Evolutionary conservation across 1,284 basidiomycete genomes (phyloP).

Genomic region (Naganishia liquefaciens): DNA sequence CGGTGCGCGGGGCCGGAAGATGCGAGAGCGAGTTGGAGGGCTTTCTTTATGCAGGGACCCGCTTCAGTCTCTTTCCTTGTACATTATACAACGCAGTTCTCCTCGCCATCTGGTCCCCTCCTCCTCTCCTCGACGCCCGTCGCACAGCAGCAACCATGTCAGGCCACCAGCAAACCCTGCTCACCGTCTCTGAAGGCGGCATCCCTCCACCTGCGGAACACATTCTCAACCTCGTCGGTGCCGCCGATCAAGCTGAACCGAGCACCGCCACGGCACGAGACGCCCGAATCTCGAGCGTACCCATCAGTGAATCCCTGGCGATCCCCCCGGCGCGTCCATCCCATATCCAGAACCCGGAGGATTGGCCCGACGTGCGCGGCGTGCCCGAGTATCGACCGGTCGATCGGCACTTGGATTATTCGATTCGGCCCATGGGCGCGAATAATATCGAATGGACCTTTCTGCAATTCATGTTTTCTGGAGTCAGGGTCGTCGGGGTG

Average conservation of each 20-base stretch:
- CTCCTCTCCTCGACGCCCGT: too few species aligned
- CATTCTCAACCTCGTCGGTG: slow-evolving; percentile 30
- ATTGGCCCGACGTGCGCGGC: slow-evolving; percentile 23
- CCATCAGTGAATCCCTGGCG: slow-evolving; percentile 21
- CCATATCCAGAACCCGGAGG: slow-evolving; percentile 1
- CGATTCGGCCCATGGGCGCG: slow-evolving; percentile 27
- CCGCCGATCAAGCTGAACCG: slow-evolving; percentile 6
- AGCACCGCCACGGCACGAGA: slow-evolving; percentile 6
- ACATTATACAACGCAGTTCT: too few species aligned
- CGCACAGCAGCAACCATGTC: slow-evolving; percentile 9
- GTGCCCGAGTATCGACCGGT: slow-evolving; percentile 23
- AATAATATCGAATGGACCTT: slow-evolving; percentile 31
- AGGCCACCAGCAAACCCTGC: slow-evolving; percentile 24
- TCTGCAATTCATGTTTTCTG: slow-evolving; percentile 32
- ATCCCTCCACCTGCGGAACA: slow-evolving; percentile 21
- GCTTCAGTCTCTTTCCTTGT: too few species aligned
- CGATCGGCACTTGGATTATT: slow-evolving; percentile 1
- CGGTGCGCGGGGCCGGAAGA: too few species aligned
- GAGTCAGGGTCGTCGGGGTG: slow-evolving; percentile 27
- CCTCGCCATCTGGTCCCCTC: too few species aligned
- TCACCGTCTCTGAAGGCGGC: slow-evolving; percentile 29
- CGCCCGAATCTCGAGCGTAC: slow-evolving; percentile 24
- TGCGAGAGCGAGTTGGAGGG: too few species aligned
- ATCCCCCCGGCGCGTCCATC: slow-evolving; percentile 8
- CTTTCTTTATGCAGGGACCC: too few species aligned